Percentiles rank a stretch among this genome's conserved stretches.
phyloP scores from a whole-genome alignment of 2,329 filamentous ascomycete genomes.

The Fusarium humuli region DNA sequence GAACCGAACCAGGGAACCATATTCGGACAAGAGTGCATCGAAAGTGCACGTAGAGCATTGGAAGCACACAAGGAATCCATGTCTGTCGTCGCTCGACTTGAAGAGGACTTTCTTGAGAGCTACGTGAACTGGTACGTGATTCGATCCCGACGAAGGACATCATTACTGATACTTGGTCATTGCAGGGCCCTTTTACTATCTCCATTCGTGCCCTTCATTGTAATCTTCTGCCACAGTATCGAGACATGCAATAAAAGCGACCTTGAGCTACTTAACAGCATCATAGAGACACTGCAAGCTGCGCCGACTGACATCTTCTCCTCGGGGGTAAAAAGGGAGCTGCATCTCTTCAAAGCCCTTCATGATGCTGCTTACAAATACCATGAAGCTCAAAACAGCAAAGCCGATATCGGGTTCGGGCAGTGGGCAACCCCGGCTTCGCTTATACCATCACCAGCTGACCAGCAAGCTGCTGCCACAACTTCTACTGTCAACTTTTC shows the following conservation, averaged over 20 bases:
- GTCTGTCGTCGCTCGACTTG: neutral
- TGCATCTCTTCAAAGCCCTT: neutral
- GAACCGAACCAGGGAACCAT: neutral
- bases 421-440: neutral
- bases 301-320: neutral
- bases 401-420: rapidly evolving
- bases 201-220: conserved; percentile 10
- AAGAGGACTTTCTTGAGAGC: neutral
- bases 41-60: neutral
- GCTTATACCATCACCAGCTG: neutral
- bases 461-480: neutral
- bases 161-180: neutral
- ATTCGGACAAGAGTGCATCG: neutral
- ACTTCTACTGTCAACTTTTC: neutral
- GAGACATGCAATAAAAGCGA: conserved; percentile 1
- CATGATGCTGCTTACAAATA: neutral
- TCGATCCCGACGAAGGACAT: neutral
- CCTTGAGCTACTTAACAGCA: neutral
- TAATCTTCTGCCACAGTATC: conserved; percentile 14
- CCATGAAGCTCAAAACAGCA: neutral
- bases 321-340: neutral
- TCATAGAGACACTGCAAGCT: neutral
- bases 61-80: neutral
- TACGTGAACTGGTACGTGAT: neutral
- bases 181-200: conserved; percentile 14